Evolutionary conservation across 1,284 basidiomycete species (phyloP), one percentile per base, ranked within the genome.

Genomic region (Fistulinella cinereoalba): DNA sequence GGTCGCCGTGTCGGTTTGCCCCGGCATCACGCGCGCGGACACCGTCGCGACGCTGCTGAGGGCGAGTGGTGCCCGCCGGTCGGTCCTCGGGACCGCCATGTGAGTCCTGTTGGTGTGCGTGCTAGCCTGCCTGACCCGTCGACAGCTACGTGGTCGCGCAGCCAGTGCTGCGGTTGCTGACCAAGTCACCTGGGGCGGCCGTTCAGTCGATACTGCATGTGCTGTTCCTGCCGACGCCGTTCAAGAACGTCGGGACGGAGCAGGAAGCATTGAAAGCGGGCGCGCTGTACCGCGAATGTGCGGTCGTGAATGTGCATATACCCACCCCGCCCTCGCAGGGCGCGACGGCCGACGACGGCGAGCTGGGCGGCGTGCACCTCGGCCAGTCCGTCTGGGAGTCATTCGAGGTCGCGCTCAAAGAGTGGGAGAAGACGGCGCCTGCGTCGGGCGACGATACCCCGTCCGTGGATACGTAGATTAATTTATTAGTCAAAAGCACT

Each of bases 371-470:
- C 0, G 83, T 86, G 60, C 65, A 71, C 11, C 72, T 79, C 18
- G 87, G 87, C 5, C 68, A 83, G 52, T 62, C 76, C 11, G 77
- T 88, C 2, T 89, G 87, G 87, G 87, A 90, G 68, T 74, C 74
- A 43, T 84, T 82, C 55, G 86, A 88, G 62, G 69, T 56, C 23
- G 77, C 73, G 29, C 58, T 86, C 56, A 85, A 81, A 64, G 65
- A 61, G 32, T 86, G 84, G 84, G 81, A 85, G 56, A 69, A 65
- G 50, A 67, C 72, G 28, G 60, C 67, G 13, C 47, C 54, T 16
- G 44, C 52, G n/a, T 53, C 56, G 51, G 50, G 53, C 23, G 52
- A 61, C 25, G 63, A 64, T 58, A 29, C 47, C 29, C 53, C 55
- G 0, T 56, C 61, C 0, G 51, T 61, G 41, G 62, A 67, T 54